These are phyloP conservation scores for Oryza punctata DNA, from an alignment of 176 grass and related monocot species.

Conservation along the genomic window DNA sequence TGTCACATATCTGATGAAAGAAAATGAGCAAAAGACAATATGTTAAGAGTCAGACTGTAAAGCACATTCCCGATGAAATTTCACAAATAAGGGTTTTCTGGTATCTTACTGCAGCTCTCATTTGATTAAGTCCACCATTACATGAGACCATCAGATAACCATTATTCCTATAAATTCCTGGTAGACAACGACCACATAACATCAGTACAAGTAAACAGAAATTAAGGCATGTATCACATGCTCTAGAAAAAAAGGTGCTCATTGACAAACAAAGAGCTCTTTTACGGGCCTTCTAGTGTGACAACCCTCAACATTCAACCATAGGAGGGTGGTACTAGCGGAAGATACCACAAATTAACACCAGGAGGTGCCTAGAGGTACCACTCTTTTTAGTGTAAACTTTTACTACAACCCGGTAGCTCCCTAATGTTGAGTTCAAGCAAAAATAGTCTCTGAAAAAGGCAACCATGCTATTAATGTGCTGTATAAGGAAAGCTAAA, in stretches of 20 bases:
- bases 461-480: background rate
- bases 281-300: background rate
- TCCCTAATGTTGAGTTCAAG: background rate
- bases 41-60: conserved; percentile 22
- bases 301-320: background rate
- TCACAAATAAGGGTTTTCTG: background rate
- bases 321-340: background rate
- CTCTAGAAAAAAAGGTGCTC: background rate
- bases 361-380: background rate
- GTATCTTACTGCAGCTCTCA: conserved; percentile 85
- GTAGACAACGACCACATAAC: conserved; percentile 11
- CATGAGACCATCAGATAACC: conserved; percentile 94
- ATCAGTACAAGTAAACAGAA: conserved; percentile 14
- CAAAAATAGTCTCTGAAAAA: background rate
- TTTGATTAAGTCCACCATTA: conserved; percentile 98
- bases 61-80: background rate
- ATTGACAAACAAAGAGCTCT: background rate
- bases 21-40: conserved; percentile 20
- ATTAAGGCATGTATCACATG: background rate
- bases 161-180: conserved; percentile 91
- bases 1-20: conserved; percentile 83
- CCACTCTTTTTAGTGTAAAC: too few relatives aligned
- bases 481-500: background rate
- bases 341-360: background rate
- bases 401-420: background rate